Conservation (phyloP, 192 early-diverging fungal genomes). For the Umbelopsis sp. region DNA sequence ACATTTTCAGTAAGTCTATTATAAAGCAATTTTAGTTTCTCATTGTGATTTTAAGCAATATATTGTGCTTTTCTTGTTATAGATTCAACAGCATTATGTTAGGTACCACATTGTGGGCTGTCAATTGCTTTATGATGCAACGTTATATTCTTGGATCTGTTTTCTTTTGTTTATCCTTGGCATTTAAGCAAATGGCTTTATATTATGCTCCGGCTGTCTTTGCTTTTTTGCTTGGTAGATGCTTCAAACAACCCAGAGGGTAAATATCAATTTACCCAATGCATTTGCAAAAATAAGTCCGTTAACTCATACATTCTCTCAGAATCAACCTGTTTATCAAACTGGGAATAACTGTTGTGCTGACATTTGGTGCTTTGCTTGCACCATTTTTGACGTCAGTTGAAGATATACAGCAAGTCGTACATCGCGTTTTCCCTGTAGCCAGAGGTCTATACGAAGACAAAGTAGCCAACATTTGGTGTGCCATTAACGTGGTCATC, state of each 20-base stretch:
- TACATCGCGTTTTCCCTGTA: conserved; percentile 89
- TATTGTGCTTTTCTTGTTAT: conserved; percentile 2
- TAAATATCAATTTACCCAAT: neutral
- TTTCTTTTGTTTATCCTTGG: conserved; percentile 80
- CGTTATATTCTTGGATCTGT: conserved; percentile 74
- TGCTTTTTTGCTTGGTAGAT: conserved; percentile 83
- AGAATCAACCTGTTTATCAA: conserved; percentile 64
- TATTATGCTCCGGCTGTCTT: conserved; percentile 94
- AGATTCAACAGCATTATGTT: conserved; percentile 96
- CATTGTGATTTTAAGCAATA: neutral
- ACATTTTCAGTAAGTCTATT: conserved; percentile 79
- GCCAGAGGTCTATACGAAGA: conserved; percentile 95
- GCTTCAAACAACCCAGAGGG: conserved; percentile 46
- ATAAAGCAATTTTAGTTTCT: too few relatives aligned
- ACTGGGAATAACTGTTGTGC: conserved; percentile 73
- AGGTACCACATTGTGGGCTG: conserved; percentile 80
- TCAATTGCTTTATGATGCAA: conserved; percentile 66
- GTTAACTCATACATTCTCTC: neutral
- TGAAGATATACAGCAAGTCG: conserved; percentile 72
- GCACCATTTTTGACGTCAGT: conserved; percentile 67
- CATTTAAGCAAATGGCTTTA: conserved; percentile 97
- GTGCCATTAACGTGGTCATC: conserved; percentile 82
- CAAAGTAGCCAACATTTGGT: conserved; percentile 99
- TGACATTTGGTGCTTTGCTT: conserved; percentile 70
- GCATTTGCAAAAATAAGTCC: neutral